Percentiles rank a stretch among this genome's conserved stretches.
These are phyloP conservation scores for Barnettozyma botsteinii DNA, from an alignment of 805 yeast species.

Conservation along the genomic window DNA sequence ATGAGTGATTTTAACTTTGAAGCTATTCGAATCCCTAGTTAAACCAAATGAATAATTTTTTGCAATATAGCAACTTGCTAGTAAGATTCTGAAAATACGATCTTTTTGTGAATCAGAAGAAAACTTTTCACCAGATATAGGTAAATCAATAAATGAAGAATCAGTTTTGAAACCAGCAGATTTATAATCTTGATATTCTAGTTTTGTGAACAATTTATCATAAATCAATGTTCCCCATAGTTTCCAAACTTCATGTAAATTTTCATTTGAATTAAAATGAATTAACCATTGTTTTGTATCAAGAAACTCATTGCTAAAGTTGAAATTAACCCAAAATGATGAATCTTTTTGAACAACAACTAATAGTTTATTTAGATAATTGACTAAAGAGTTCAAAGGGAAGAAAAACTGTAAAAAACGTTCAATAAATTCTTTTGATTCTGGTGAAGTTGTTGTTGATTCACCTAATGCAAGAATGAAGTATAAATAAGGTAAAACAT, in stretches of 20 bases:
- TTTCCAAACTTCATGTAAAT: slow-evolving; percentile 72
- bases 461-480: slow-evolving; percentile 61
- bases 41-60: slow-evolving; percentile 51
- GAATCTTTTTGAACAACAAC: slow-evolving; percentile 24
- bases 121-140: slow-evolving; percentile 54
- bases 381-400: slow-evolving; percentile 65
- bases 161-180: slow-evolving; percentile 55
- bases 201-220: slow-evolving; percentile 50
- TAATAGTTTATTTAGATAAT: slow-evolving; percentile 56
- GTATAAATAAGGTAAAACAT: slow-evolving; percentile 71
- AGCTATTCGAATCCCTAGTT: slow-evolving; percentile 35
- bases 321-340: slow-evolving; percentile 12
- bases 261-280: slow-evolving; percentile 53
- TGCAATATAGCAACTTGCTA: slow-evolving; percentile 47
- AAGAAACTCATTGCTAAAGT: slow-evolving; percentile 17
- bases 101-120: slow-evolving; percentile 38
- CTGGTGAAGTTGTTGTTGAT: slow-evolving; percentile 42
- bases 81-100: slow-evolving; percentile 44
- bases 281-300: slow-evolving; percentile 30
- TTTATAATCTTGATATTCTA: slow-evolving; percentile 42
- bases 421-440: slow-evolving; percentile 40
- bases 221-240: slow-evolving; percentile 85
- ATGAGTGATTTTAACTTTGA: slow-evolving; percentile 13
- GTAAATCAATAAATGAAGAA: slow-evolving; percentile 49
- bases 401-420: slow-evolving; percentile 50